Evolutionary conservation across 768 basidiomycete genomes (phyloP), one percentile per base, ranked within the genome.

Genomic region (Mycena belliarum): DNA sequence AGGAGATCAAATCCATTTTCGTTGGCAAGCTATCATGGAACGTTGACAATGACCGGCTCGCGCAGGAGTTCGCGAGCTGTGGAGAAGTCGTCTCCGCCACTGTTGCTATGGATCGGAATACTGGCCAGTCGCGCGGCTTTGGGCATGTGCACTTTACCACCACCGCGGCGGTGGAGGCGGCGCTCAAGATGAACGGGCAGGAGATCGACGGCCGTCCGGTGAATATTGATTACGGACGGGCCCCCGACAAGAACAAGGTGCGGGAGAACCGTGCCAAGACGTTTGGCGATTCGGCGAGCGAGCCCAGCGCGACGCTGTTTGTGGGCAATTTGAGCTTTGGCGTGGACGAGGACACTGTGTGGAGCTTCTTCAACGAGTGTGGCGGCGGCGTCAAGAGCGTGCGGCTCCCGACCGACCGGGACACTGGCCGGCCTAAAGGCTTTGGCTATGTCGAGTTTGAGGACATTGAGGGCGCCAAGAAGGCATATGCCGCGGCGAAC

Each of bases 381-480:
- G 93, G 93, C 55, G 62, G 62, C 6, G 79, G 84, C 41, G 84
- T 97, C 60, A 90, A 91, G 77, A 88, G 78, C 67, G 92, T 98
- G 38, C 85, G 95, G 54, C 76, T 99, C 48, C 94, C 95, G 28
- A 97, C 95, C 37, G 95, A 98, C 72, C 81, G 92, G 63, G 97
- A 99, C 48, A 82, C 89, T 8, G 95, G 94, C 26, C 82, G 79
- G 60, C 87, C 92, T 44, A 98, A 98, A 74, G 97, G 97, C 67
- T 98, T 96, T 73, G 97, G 87, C 21, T 98, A 98, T 74, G 91
- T 99, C 68, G 94, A 98, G 73, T 97, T 95, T 73, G 84, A 87
- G 63, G 87, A 88, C 65, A 67, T 93, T 37, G 90, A 87, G 25
- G 76, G 82, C 52, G 91, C 97, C 12, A 88, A 87, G 75, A 87